Evolutionary conservation across 768 basidiomycete species (phyloP), one percentile per base, ranked within the genome.

Genomic region (Leccinum rimulosum): DNA sequence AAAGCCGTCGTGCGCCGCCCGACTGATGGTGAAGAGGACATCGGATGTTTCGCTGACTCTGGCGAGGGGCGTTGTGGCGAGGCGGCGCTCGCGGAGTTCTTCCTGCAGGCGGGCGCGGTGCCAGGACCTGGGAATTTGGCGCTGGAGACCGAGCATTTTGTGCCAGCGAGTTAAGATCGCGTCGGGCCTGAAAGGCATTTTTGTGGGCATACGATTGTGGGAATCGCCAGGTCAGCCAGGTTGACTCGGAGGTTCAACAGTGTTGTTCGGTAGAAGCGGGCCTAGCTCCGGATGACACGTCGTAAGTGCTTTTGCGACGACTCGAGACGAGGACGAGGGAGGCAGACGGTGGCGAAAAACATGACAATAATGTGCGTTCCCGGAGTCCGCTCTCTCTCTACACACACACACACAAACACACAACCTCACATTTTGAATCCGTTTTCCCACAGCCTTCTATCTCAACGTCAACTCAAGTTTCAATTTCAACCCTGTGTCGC

Each of bases 11-110:
- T 60, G 3, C 50, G 50, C 55, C 14, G 59, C 59, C 55, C 55
- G 55, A 43, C 59, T 60, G 59, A 60, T 60, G 59, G 59, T 60
- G 55, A 60, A 60, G 55, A 60, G 55, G 55, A 60, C 50, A 52
- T 60, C 50, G 50, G 59, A 60, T 48, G 59, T 60, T 52, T 60
- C 55, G 50, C 59, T 60, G 59, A 60, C 43, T 50, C 55, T 60
- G 50, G 59, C 55, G 55, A 60, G 27, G 33, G 19, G 43, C 15
- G 59, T 60, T 60, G 59, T 52, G 35, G 59, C 59, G 35, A 60
- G 59, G 59, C 4, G 2, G 59, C 55, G 59, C 59, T 60, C 59
- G 1, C 19, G 55, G 19, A 60, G 19, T 48, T 60, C 59, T 60
- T 60, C 59, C 40, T 31, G 52, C 56, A 57, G 38, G n/a, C 50